Evolutionary conservation across 139 green algal species (phyloP), one percentile per base, ranked within the genome.

Genomic region (Penium margaritaceum): DNA sequence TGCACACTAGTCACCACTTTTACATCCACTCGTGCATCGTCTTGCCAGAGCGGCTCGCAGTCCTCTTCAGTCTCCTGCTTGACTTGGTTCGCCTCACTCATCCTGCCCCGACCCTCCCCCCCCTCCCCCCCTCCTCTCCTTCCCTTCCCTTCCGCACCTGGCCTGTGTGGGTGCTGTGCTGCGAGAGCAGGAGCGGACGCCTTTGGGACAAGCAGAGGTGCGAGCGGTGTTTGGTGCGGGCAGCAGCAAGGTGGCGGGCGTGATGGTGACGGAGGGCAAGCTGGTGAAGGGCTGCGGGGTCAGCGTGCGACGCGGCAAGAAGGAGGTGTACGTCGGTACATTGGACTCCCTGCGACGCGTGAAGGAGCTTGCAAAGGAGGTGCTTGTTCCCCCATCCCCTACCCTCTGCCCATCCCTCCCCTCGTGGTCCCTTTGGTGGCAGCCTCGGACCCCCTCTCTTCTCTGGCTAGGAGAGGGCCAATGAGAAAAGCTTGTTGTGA

Each of bases 321-420:
- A 86, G 29, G 73, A 69, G 60, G 80, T 95, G 54, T 86, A 85
- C 65, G 87, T 90, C 44, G 91, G 92, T 60, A 84, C 83, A 71
- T 55, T 99, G 19, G 70, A 66, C 0, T 91, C 81, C 21, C 83
- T 99, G 72, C 85, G 81, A 33, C 80, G 91, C 27, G 79, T 97
- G 35, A 97, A 97, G 87, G 94, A 97, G 55, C 64, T 85, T n/a
- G 94, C 97, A 12, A 86, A 90, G 5, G 88, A 96, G 85, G 90
- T 98, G n/a, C n/a, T n/a, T n/a, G n/a, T n/a, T n/a, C n/a, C n/a
- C n/a, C n/a, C n/a, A n/a, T n/a, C n/a, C n/a, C n/a, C n/a, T n/a
- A n/a, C n/a, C n/a, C n/a, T n/a, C n/a, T n/a, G n/a, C n/a, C n/a
- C n/a, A n/a, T n/a, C n/a, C n/a, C n/a, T n/a, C n/a, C n/a, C n/a